A percentile compares a stretch with the other conserved stretches of the same genome.
These are phyloP conservation scores for Tulasnella sp. DNA, from an alignment of 768 basidiomycete species.

Conservation along the genomic window DNA sequence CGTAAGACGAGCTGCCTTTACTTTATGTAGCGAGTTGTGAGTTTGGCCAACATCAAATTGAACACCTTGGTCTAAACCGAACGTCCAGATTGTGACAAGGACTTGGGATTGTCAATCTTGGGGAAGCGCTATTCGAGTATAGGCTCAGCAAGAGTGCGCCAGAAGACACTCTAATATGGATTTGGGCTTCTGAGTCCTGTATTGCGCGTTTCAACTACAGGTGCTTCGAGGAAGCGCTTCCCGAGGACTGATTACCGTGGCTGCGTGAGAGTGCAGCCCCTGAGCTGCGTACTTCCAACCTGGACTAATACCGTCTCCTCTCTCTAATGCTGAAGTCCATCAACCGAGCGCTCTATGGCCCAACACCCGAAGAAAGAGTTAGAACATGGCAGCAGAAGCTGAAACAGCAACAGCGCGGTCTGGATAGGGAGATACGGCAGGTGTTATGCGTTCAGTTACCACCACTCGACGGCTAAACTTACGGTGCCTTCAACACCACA, in stretches of 20 bases:
- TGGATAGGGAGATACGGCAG: conserved; percentile 95
- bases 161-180: too few relatives aligned
- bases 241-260: background rate
- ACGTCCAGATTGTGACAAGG: background rate
- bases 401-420: conserved; percentile 61
- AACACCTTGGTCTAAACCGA: background rate
- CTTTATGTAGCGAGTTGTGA: background rate
- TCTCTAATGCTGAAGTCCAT: conserved; percentile 60
- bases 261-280: background rate
- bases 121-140: background rate
- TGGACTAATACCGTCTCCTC: background rate
- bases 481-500: conserved; percentile 23
- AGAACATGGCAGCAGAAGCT: conserved; percentile 85
- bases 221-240: background rate
- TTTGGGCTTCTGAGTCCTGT: too few relatives aligned
- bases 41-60: background rate
- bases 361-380: conserved; percentile 89
- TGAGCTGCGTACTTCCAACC: background rate
- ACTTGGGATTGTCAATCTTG: background rate
- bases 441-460: conserved; percentile 30
- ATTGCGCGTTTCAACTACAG: background rate
- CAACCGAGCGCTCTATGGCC: conserved; percentile 91
- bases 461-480: background rate
- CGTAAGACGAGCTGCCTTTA: too few relatives aligned
- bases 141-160: too few relatives aligned